A percentile compares a stretch with the other conserved stretches of the same genome.
Conservation (phyloP, 2,329 filamentous ascomycete genomes). For the Eurotiales sp. region DNA sequence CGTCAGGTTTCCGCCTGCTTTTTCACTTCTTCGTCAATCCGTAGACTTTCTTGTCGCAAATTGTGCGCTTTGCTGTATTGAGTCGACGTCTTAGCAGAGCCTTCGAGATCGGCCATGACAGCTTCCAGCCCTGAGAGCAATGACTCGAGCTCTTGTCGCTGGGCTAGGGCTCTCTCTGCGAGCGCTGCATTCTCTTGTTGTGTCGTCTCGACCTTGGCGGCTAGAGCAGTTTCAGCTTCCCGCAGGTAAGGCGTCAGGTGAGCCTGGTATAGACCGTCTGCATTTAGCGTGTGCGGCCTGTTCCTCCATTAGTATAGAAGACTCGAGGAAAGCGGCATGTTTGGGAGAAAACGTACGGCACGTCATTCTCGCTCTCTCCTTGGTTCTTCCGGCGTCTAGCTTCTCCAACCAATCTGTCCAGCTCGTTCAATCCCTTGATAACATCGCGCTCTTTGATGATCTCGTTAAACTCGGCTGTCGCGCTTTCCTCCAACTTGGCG, state of each 20-base stretch:
- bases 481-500: conserved; percentile 55
- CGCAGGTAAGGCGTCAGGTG: conserved; percentile 56
- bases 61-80: conserved; percentile 35
- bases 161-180: conserved; percentile 48
- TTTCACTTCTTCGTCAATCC: conserved; percentile 43
- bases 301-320: not conserved
- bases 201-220: conserved; percentile 46
- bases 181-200: conserved; percentile 53
- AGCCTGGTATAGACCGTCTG: conserved; percentile 55
- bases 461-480: conserved; percentile 58
- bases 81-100: conserved; percentile 41
- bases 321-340: not conserved
- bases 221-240: conserved; percentile 48
- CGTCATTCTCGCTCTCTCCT: conserved; percentile 34
- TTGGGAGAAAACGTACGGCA: conserved; percentile 37
- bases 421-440: conserved; percentile 55
- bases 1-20: conserved; percentile 23
- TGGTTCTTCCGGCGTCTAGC: conserved; percentile 52
- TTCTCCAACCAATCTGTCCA: conserved; percentile 58
- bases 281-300: conserved; percentile 57
- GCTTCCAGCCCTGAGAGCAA: conserved; percentile 54
- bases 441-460: conserved; percentile 56
- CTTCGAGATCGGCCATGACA: conserved; percentile 56
- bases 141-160: conserved; percentile 55
- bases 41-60: conserved; percentile 39